Percentiles rank a stretch among this genome's conserved stretches.
phyloP scores from a whole-genome alignment of 192 early-diverging fungal genomes.

The Fimicolochytrium jonesii region DNA sequence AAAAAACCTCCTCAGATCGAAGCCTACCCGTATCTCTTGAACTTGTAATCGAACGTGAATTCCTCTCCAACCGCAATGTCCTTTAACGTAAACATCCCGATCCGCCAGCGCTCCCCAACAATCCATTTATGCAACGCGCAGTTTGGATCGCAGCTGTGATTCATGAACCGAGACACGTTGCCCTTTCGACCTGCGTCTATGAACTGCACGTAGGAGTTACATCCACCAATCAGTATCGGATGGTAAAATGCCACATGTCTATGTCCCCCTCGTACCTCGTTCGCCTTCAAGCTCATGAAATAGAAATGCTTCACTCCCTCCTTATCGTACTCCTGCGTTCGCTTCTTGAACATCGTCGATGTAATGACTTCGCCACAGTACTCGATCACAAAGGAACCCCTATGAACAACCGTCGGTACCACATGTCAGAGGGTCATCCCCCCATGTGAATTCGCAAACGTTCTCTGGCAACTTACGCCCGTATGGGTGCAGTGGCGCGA shows the following conservation, averaged over 20 bases:
- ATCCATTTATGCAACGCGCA: constrained; percentile 97
- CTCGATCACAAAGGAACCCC: constrained; percentile 92
- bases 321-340: constrained; percentile 75
- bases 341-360: constrained; percentile 72
- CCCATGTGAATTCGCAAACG: too few relatives aligned
- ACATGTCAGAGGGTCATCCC: background rate
- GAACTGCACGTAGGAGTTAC: constrained; percentile 44
- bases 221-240: background rate
- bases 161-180: constrained; percentile 93
- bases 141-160: constrained; percentile 96
- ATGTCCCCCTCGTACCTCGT: constrained; percentile 76
- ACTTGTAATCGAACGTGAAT: constrained; percentile 98
- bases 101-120: constrained; percentile 78
- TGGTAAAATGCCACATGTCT: background rate
- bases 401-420: constrained; percentile 12
- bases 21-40: constrained; percentile 87
- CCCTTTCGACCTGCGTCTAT: constrained; percentile 95
- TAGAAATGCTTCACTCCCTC: constrained; percentile 91
- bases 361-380: constrained; percentile 96
- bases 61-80: constrained; percentile 78
- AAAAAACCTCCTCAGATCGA: background rate
- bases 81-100: constrained; percentile 91
- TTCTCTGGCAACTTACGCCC: constrained; percentile 63
- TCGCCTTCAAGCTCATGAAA: constrained; percentile 92
- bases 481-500: constrained; percentile 60